Evolutionary conservation across 495 filamentous ascomycete species (phyloP).

Genomic region (Penicillium cosmopolitanum): DNA sequence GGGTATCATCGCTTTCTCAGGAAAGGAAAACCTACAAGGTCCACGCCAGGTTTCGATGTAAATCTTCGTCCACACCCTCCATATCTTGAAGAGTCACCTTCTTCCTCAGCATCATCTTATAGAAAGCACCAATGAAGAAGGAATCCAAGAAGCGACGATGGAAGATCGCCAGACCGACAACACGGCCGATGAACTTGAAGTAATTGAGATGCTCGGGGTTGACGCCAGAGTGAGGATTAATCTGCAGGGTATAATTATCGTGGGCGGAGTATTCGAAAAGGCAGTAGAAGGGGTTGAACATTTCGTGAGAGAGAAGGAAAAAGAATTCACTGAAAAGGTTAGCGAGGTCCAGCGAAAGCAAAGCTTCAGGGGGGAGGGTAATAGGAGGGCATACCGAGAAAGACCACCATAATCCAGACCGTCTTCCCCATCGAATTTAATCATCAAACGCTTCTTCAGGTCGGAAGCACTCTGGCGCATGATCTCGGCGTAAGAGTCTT

Average conservation of each 20-base stretch:
- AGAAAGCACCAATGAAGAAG: conserved; percentile 99
- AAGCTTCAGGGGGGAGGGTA: neutral
- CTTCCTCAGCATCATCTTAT: conserved; percentile 99
- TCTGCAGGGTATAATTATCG: conserved; percentile 99
- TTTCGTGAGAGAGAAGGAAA: conserved; percentile 99
- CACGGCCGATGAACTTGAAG: conserved; percentile 99
- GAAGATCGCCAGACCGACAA: conserved; percentile 98
- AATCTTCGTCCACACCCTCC: conserved; percentile 98
- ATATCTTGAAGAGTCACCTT: conserved; percentile 90
- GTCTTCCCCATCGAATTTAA: conserved; percentile 99
- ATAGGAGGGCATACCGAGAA: conserved; percentile 61
- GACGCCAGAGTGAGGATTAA: conserved; percentile 99
- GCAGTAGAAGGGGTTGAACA: conserved; percentile 99
- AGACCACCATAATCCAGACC: conserved; percentile 98
- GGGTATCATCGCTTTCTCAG: neutral
- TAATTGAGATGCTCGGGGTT: conserved; percentile 99
- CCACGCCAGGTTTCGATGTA: conserved; percentile 94
- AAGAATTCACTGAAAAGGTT: conserved; percentile 82
- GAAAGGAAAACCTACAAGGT: conserved; percentile 64
- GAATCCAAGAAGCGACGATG: conserved; percentile 97
- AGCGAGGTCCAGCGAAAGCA: conserved; percentile 28
- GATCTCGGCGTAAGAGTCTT: conserved; percentile 98
- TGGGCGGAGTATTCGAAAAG: conserved; percentile 99
- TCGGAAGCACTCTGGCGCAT: conserved; percentile 96
- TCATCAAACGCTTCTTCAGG: conserved; percentile 97